Conservation (phyloP, 345 rosid genomes). For the Syzygium oleosum region DNA sequence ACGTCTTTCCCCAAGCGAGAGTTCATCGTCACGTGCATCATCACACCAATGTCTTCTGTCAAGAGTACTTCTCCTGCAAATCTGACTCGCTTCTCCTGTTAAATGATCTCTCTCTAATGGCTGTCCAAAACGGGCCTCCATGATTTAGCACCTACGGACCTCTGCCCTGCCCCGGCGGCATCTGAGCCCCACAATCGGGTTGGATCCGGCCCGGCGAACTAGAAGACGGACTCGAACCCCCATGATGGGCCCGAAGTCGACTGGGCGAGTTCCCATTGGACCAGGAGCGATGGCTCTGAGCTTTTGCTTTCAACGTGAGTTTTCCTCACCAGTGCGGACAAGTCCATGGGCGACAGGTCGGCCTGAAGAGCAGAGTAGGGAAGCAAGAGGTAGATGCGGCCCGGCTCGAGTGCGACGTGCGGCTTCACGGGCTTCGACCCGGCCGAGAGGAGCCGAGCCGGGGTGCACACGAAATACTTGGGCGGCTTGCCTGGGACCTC, state of each 20-base stretch:
- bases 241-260: background rate
- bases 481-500: slow-evolving; percentile 12
- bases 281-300: background rate
- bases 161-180: background rate
- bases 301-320: slow-evolving; percentile 28
- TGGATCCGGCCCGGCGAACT: background rate
- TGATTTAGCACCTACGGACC: background rate
- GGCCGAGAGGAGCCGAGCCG: slow-evolving; percentile 22
- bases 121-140: slow-evolving; percentile 41
- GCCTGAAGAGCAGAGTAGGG: slow-evolving; percentile 26
- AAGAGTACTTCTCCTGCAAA: slow-evolving; percentile 2
- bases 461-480: slow-evolving; percentile 26
- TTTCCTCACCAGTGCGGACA: slow-evolving; percentile 21
- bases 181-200: background rate
- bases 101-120: slow-evolving; percentile 36
- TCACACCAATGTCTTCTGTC: background rate
- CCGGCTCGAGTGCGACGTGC: slow-evolving; percentile 17
- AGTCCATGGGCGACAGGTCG: slow-evolving; percentile 26
- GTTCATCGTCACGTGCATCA: background rate
- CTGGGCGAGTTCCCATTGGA: background rate
- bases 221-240: background rate
- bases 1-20: background rate
- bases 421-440: slow-evolving; percentile 18
- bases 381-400: slow-evolving; percentile 33
- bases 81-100: slow-evolving; percentile 38